phyloP scores from a whole-genome alignment of 2,329 filamentous ascomycete species.

The Calonectria hongkongensis region DNA sequence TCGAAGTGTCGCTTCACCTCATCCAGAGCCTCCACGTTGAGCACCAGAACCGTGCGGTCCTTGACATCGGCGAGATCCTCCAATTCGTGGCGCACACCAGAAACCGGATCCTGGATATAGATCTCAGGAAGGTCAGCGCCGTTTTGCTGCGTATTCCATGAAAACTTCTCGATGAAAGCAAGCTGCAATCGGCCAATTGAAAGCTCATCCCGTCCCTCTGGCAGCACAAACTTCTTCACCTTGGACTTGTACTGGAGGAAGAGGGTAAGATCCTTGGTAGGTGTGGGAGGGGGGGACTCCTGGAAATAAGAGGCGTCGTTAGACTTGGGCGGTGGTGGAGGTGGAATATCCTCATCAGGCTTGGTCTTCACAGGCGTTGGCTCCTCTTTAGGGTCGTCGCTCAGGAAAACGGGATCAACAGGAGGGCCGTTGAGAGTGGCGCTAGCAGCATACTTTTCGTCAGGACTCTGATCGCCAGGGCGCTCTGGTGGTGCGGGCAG shows the following conservation, averaged over 20 bases:
- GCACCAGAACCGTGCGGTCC: constrained; percentile 93
- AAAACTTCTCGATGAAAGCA: constrained; percentile 99
- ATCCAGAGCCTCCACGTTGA: constrained; percentile 94
- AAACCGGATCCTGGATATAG: constrained; percentile 96
- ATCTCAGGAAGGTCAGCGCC: constrained; percentile 96
- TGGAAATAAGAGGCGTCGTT: constrained; percentile 70
- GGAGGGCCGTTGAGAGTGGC: constrained; percentile 77
- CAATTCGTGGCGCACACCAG: constrained; percentile 96
- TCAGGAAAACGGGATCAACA: constrained; percentile 64
- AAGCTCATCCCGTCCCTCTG: constrained; percentile 88
- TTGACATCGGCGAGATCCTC: constrained; percentile 96
- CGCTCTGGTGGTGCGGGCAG: constrained; percentile 50
- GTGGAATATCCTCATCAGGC: constrained; percentile 48
- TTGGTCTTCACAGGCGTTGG: constrained; percentile 49
- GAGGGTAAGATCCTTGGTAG: constrained; percentile 91
- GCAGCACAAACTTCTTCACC: constrained; percentile 95
- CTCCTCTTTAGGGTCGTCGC: constrained; percentile 44
- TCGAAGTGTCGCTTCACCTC: constrained; percentile 98
- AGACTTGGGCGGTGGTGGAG: constrained; percentile 65
- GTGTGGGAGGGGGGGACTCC: constrained; percentile 77
- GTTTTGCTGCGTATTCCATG: constrained; percentile 97
- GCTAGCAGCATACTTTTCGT: constrained; percentile 77
- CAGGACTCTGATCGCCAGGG: constrained; percentile 75
- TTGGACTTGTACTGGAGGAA: constrained; percentile 98
- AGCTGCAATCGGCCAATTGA: constrained; percentile 92